Evolutionary conservation across 176 grass and related monocot genomes (phyloP), one percentile per base, ranked within the genome.

Genomic region (Bothriochloa decipiens): DNA sequence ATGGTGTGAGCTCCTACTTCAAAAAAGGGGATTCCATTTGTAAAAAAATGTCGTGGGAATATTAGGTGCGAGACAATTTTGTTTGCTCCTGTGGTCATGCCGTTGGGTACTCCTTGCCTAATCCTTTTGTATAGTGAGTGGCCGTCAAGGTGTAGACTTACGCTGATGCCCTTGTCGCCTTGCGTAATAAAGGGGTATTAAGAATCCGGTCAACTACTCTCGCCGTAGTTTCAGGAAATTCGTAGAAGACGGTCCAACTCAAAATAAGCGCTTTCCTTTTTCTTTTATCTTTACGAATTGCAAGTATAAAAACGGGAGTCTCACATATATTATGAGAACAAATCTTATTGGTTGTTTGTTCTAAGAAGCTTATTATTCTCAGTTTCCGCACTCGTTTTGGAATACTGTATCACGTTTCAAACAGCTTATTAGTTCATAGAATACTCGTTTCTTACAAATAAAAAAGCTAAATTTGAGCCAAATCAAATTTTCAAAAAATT

Each of bases 151-250:
- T 67, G 41, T 35, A 67, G 22, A 22, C 65, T 32, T 74, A 12
- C 11, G 28, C 67, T 63, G 18, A 68, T 37, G 63, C 68, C 23
- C 45, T 68, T 80, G 78, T 36, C 78, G 22, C 43, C 78, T 81
- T 81, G 78, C 45, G 64, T 69, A 3, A 17, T 58, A 53, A 10
- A 68, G 22, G 28, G 7, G 1, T 11, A 14, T 23, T 16, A 29
- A 80, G 65, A 68, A 81, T 69, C 28, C 2, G 65, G 42, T 68
- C 78, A 55, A 11, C 20, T 55, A 23, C 13, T 23, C 20, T 11
- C 49, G 46, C 3, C 20, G 22, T 15, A 69, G 45, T 81, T 40
- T 55, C 12, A 81, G 7, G 32, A 50, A 50, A 36, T 37, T 36
- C 7, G 17, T 49, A 66, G 50, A 52, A 1, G 15, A 17, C 46